Conservation (phyloP, 2,329 filamentous ascomycete species). For the Xylaria sp. region DNA sequence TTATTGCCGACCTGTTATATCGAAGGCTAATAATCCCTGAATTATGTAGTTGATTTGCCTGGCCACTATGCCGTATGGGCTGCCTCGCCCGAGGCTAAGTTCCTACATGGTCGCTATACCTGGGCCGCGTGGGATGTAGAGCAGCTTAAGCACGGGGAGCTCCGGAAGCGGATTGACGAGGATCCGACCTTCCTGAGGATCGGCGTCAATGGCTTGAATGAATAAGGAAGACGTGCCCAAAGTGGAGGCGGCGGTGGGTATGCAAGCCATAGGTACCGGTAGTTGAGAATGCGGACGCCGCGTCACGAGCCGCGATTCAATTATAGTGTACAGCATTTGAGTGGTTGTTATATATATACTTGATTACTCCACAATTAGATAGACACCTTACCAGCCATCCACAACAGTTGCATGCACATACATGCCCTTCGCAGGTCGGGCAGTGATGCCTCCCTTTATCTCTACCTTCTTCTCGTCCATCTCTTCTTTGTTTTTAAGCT, state of each 20-base stretch:
- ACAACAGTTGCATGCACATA: constrained; percentile 72
- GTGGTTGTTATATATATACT: constrained; percentile 16
- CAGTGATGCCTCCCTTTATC: constrained; percentile 76
- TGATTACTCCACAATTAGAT: neutral
- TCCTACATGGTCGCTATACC: constrained; percentile 52
- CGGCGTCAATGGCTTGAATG: constrained; percentile 39
- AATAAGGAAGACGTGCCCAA: constrained; percentile 1
- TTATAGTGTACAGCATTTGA: constrained; percentile 17
- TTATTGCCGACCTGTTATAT: neutral
- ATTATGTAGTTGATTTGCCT: constrained; percentile 45
- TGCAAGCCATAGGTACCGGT: neutral
- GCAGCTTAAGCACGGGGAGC: constrained; percentile 48
- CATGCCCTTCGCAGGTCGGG: constrained; percentile 77
- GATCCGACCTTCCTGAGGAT: constrained; percentile 40
- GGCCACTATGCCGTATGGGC: constrained; percentile 54
- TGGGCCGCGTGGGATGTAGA: constrained; percentile 56
- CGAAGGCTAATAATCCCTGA: constrained; percentile 4
- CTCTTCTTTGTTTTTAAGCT: constrained; percentile 65
- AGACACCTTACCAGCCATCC: constrained; percentile 72
- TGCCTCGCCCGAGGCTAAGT: constrained; percentile 51
- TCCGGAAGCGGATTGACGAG: constrained; percentile 44
- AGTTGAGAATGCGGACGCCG: neutral
- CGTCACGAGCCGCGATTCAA: constrained; percentile 4
- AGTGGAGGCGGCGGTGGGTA: neutral
- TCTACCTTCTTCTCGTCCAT: constrained; percentile 73